Conservation (phyloP, 495 filamentous ascomycete species). For the Letharia lupina region DNA sequence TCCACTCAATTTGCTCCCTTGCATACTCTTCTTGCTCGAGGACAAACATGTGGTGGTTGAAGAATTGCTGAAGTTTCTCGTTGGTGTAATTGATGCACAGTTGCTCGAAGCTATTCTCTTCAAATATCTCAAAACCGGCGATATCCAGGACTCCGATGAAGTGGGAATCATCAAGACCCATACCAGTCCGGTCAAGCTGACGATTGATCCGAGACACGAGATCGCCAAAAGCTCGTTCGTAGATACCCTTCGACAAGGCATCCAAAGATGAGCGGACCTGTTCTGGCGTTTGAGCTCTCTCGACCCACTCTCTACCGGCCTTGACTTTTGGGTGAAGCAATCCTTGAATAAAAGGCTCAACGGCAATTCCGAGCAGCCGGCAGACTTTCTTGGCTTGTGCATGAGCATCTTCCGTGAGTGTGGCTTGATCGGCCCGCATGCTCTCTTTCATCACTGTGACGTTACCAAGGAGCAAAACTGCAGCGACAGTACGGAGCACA, state of each 20-base stretch:
- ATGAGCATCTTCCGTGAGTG: constrained; percentile 63
- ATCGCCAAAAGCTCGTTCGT: constrained; percentile 90
- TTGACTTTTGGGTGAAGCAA: constrained; percentile 88
- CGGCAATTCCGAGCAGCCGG: constrained; percentile 70
- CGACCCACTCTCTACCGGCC: constrained; percentile 94
- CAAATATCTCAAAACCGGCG: constrained; percentile 98
- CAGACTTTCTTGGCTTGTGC: constrained; percentile 69
- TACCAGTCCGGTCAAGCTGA: constrained; percentile 72
- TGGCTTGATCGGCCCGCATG: constrained; percentile 80
- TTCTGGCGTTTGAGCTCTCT: constrained; percentile 94
- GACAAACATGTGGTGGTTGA: constrained; percentile 99
- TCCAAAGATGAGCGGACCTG: constrained; percentile 87
- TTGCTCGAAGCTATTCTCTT: constrained; percentile 97
- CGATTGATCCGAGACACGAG: constrained; percentile 86
- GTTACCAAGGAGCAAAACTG: constrained; percentile 89
- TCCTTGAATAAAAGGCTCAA: constrained; percentile 78
- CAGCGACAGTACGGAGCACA: constrained; percentile 81
- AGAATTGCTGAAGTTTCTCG: constrained; percentile 98
- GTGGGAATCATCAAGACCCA: constrained; percentile 73
- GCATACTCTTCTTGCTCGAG: constrained; percentile 98
- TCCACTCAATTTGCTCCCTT: constrained; percentile 96
- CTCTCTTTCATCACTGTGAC: constrained; percentile 83
- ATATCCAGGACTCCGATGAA: constrained; percentile 99
- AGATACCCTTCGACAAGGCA: constrained; percentile 92
- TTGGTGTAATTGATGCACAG: constrained; percentile 99